Evolutionary conservation across 108 stramenopile genomes (phyloP), one percentile per base, ranked within the genome.

Genomic region (Mayamaea pseudoterrestris): DNA sequence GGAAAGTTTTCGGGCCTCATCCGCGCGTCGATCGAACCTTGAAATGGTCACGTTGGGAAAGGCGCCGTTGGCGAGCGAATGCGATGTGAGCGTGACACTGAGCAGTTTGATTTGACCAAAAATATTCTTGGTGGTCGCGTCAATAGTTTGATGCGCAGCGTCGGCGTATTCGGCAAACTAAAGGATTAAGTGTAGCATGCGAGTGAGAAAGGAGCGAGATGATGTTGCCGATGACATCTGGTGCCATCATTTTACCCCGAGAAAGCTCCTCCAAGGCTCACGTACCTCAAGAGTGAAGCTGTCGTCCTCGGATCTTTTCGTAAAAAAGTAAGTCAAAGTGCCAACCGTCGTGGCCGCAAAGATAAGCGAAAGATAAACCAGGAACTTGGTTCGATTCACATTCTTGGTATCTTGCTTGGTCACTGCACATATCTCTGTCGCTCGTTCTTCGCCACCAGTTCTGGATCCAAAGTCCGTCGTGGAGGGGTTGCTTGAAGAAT

Each of bases 21-120:
- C 20, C 5, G 20, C 5, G 8, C 37, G 3, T 39, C 8, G 5
- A 6, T 3, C 18, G 41, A 77, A 77, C 35, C 70, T 31, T 2
- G 71, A 68, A 26, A 77, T 53, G 24, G 71, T 77, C 29, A 57
- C 61, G 47, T 73, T 73, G 7, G 76, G 76, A 71, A 71, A 77
- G n/a, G 31, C 2, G 20, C 27, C 27, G 14, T 36, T 42, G 26
- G 34, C 29, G 30, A 7, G 13, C 21, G 72, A 59, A 7, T 50
- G 20, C 1, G 66, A 65, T 14, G 76, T 70, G 46, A 70, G 48
- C n/a, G 66, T 53, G 41, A 57, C 53, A 4, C 47, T 50, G 21
- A 77, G 57, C 13, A 52, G 67, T 9, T 45, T 41, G 3, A 53
- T 22, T 18, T 61, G 41, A 4, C 51, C 44, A 14, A 61, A 26